phyloP scores from a whole-genome alignment of 2,329 filamentous ascomycete genomes.

The Leptographium procerum region DNA sequence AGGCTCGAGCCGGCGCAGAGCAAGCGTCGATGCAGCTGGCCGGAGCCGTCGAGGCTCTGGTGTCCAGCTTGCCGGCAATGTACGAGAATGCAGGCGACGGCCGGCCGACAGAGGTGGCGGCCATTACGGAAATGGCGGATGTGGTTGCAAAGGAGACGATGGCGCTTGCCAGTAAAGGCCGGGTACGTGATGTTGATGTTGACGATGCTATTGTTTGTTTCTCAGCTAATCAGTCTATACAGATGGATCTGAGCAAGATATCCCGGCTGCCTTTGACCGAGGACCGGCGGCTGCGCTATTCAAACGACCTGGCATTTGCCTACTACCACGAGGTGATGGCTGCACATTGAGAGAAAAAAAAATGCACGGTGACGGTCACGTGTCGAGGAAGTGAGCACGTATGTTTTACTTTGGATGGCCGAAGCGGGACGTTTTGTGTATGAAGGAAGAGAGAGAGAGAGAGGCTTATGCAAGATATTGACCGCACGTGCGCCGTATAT shows the following conservation, averaged over 20 bases:
- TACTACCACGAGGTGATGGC: conserved; percentile 58
- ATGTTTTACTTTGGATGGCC: too few species aligned
- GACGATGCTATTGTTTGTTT: not conserved
- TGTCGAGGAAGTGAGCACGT: too few species aligned
- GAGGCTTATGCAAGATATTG: not conserved
- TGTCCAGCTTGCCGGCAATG: conserved; percentile 44
- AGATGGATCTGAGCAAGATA: conserved; percentile 36
- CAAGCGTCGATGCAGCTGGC: conserved; percentile 19
- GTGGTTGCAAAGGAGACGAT: conserved; percentile 57
- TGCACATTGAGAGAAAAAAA: conserved; percentile 12
- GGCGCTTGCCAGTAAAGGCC: conserved; percentile 40
- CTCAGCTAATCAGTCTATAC: conserved; percentile 16
- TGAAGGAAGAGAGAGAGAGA: too few species aligned
- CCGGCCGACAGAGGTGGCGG: conserved; percentile 50
- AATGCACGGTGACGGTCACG: too few species aligned
- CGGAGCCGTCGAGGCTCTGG: conserved; percentile 42
- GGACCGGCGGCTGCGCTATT: conserved; percentile 59
- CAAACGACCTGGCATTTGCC: conserved; percentile 55
- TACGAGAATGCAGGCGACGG: conserved; percentile 28
- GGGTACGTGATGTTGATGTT: conserved; percentile 30
- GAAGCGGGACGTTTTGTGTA: not conserved
- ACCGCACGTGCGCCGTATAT: not conserved
- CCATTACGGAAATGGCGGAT: conserved; percentile 71
- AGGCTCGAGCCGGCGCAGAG: conserved; percentile 8
- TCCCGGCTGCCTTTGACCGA: conserved; percentile 57